phyloP scores from a whole-genome alignment of 768 basidiomycete species.

The Agaricus bisporus region DNA sequence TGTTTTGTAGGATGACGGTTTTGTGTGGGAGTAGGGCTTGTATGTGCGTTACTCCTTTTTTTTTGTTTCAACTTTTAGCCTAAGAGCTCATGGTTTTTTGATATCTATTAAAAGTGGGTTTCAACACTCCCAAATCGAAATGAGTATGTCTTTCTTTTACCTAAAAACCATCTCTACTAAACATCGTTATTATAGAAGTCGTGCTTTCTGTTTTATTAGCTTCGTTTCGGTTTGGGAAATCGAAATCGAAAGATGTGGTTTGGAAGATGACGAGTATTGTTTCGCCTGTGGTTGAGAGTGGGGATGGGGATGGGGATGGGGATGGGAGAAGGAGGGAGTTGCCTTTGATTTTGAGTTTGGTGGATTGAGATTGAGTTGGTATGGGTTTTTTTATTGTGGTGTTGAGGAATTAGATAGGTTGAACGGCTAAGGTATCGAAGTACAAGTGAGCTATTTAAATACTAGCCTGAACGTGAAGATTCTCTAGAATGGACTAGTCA shows the following conservation, averaged over 20 bases:
- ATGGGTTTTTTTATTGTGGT: no score
- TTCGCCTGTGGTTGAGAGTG: slow-evolving; percentile 13
- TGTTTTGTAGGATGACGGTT: neutral
- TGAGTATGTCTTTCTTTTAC: neutral
- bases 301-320: neutral
- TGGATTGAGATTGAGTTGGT: no score
- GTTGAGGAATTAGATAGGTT: no score
- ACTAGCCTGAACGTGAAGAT: no score
- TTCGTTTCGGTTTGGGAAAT: slow-evolving; percentile 17
- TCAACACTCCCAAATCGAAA: slow-evolving; percentile 9
- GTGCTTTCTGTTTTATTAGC: slow-evolving; percentile 18
- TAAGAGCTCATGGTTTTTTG: no score
- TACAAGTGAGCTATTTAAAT: no score
- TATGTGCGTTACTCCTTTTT: neutral
- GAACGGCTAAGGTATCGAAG: no score
- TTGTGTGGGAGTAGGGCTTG: neutral
- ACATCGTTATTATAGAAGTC: no score
- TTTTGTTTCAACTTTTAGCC: no score
- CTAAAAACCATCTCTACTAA: no score
- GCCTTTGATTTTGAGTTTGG: slow-evolving; percentile 14
- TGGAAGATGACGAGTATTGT: slow-evolving; percentile 21
- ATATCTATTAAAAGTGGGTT: slow-evolving; percentile 5
- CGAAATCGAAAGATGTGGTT: slow-evolving; percentile 15
- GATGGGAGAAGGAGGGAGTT: no score
- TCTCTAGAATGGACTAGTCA: no score